Evolutionary conservation across 768 basidiomycete species (phyloP).

Genomic region (Mycena galopus): DNA sequence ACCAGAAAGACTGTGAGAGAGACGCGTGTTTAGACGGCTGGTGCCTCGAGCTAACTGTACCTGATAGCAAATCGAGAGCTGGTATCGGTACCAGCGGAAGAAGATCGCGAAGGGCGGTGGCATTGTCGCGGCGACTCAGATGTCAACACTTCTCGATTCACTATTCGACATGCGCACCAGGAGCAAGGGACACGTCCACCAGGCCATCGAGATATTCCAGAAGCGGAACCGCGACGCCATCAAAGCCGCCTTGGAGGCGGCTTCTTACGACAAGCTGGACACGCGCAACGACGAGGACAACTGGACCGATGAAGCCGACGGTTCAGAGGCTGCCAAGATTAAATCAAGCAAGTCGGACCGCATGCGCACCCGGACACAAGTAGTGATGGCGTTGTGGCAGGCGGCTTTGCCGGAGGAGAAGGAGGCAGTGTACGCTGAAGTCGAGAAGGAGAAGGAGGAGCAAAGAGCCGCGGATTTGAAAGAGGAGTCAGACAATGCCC

Average conservation of each 20-base stretch:
- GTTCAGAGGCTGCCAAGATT: neutral
- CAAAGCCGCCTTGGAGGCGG: neutral
- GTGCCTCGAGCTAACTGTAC: neutral
- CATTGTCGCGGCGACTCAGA: neutral
- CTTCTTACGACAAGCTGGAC: neutral
- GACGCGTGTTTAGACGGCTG: neutral
- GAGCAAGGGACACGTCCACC: neutral
- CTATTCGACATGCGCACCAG: neutral
- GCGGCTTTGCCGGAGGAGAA: constrained; percentile 2
- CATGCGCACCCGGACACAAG: constrained; percentile 5
- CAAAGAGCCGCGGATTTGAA: neutral
- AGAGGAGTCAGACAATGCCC: neutral
- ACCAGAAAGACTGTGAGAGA: neutral
- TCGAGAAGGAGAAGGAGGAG: constrained; percentile 10
- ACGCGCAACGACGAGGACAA: neutral
- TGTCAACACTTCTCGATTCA: neutral
- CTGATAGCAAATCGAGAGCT: constrained; percentile 5
- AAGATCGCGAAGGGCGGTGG: neutral
- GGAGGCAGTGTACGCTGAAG: neutral
- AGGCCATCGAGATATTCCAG: constrained; percentile 18
- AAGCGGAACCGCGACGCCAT: neutral
- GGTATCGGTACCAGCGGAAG: constrained; percentile 1
- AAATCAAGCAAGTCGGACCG: neutral
- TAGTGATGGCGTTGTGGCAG: neutral
- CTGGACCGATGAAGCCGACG: neutral